These are phyloP conservation scores for Tetrahymena elliotti DNA, from an alignment of 73 alveolate species.

Conservation along the genomic window DNA sequence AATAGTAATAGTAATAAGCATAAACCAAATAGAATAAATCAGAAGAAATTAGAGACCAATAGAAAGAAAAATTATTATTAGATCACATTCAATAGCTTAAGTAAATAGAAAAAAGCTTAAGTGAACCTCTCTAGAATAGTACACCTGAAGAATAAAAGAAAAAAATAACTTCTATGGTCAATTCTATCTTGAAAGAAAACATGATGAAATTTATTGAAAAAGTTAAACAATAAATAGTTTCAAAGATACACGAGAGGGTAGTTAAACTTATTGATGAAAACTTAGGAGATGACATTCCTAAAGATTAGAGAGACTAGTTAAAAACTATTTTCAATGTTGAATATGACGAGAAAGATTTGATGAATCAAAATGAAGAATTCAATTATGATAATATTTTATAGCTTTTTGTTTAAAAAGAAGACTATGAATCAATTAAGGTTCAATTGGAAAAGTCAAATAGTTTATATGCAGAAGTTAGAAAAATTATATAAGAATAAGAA, in stretches of 20 bases:
- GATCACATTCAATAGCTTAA: neutral
- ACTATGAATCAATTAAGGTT: neutral
- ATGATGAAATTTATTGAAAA: neutral
- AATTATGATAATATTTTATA: neutral
- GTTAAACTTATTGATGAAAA: neutral
- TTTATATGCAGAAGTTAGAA: neutral
- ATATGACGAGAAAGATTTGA: neutral
- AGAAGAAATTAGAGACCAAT: neutral
- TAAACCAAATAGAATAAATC: neutral
- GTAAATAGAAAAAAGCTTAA: neutral
- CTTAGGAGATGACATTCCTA: neutral
- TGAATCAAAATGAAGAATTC: neutral
- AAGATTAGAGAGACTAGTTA: neutral
- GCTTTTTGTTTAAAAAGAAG: neutral
- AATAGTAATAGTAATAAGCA: neutral
- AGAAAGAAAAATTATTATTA: neutral
- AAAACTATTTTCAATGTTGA: neutral
- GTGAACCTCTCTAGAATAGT: neutral
- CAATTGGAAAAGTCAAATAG: neutral
- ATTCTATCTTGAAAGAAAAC: neutral
- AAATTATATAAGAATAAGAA: neutral
- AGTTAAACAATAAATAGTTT: neutral
- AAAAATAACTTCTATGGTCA: neutral
- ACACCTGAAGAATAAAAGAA: neutral
- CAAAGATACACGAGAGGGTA: neutral